These are phyloP conservation scores for Lepraria neglecta DNA, from an alignment of 495 filamentous ascomycete species.

Conservation along the genomic window DNA sequence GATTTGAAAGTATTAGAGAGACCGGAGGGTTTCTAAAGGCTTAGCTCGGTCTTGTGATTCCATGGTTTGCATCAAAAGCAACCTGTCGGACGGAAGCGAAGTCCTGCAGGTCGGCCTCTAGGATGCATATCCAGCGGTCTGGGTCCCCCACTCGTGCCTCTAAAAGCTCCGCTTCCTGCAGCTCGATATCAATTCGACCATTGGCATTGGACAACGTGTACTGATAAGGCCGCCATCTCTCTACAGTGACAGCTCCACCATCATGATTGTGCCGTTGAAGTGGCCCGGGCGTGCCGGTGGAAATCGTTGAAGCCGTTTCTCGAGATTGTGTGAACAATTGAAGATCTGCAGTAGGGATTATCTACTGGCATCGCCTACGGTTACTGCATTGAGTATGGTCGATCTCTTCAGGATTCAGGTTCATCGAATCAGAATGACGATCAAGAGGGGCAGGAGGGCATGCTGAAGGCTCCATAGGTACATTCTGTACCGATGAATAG, in stretches of 20 bases:
- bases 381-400: neutral
- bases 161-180: neutral
- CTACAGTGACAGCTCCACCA: neutral
- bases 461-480: no score
- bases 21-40: neutral
- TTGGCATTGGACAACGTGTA: neutral
- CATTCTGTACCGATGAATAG: neutral
- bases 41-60: slow-evolving; percentile 8
- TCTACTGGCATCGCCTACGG: neutral
- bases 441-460: no score
- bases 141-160: neutral
- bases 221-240: neutral
- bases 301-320: neutral
- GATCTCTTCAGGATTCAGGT: neutral
- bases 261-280: neutral
- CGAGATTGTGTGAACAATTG: neutral
- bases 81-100: neutral
- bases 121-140: neutral
- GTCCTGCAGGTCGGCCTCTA: neutral
- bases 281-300: neutral
- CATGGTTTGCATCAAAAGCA: neutral
- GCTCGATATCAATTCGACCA: neutral
- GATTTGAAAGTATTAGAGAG: neutral
- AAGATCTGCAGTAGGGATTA: neutral
- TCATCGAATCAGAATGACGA: no score